These are phyloP conservation scores for Backusella australiensis DNA, from an alignment of 192 early-diverging fungal species.

Conservation along the genomic window DNA sequence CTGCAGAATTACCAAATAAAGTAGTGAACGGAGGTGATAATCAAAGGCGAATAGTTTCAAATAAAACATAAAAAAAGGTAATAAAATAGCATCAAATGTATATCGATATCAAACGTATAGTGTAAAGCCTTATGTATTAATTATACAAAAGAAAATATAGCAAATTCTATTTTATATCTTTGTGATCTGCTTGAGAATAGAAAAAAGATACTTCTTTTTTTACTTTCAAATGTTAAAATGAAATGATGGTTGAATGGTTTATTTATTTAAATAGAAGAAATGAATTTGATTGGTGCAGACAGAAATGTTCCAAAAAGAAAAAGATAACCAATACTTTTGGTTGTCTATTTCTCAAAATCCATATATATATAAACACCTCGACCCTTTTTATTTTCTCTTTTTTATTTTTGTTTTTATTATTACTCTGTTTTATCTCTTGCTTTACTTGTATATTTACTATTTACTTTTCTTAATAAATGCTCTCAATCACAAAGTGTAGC, in stretches of 20 bases:
- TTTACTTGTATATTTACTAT: neutral
- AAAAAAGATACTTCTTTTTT: neutral
- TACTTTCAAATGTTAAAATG: neutral
- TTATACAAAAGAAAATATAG: neutral
- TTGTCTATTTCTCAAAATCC: neutral
- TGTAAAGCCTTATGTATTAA: too few species aligned
- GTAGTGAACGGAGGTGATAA: neutral
- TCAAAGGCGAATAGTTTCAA: neutral
- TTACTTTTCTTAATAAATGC: neutral
- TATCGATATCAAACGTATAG: too few species aligned
- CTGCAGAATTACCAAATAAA: neutral
- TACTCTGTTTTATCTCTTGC: neutral
- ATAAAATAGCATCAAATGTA: too few species aligned
- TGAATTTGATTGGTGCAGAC: neutral
- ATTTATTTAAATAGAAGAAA: neutral
- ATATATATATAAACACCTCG: neutral
- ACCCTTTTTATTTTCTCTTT: neutral
- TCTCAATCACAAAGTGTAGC: constrained; percentile 2
- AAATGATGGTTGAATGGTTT: neutral
- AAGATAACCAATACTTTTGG: neutral
- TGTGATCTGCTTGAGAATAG: neutral
- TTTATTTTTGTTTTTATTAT: neutral
- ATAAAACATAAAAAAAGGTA: too few species aligned
- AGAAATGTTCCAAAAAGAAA: neutral
- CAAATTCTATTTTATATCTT: neutral